Evolutionary conservation across 2,329 filamentous ascomycete species (phyloP), one percentile per base, ranked within the genome.

Genomic region (Grosmannia penicillata): DNA sequence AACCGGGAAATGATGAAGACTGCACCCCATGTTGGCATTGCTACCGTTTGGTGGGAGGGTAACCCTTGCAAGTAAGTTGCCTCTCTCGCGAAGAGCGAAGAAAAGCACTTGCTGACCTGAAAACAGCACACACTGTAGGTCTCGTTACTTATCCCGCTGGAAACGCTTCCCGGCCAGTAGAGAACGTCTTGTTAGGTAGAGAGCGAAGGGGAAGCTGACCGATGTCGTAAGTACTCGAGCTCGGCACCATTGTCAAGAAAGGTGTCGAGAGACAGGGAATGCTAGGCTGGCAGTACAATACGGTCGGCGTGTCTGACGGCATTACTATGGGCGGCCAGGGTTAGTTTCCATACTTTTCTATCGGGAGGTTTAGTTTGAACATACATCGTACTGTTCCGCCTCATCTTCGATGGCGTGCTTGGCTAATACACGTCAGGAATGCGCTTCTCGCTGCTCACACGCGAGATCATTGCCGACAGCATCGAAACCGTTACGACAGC

Each of bases 251-350:
- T 34, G 82, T 91, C 50, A 96, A 95, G 60, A 77, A 75, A 48
- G 72, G 82, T 1, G 70, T 95, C 2, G 66, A 81, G 49, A 82
- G 82, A 50, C 74, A 87, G 51, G 81, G 78, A 19, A 93, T 95
- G 83, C 68, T 96, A 19, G 87, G 75, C 31, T 96, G 86, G 86
- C 85, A 93, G 56, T 94, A 87, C 61, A 93, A 91, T 56, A 93
- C 86, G 15, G 73, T 94, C 45, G 85, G 87, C 36, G 65, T 95
- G 10, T 86, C 83, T 9, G 86, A 94, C 57, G 87, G 78, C 35
- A 94, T 95, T 52, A 93, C 89, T 4, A 95, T 95, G 87, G 87
- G 89, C 38, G 81, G 81, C 47, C 84, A 94, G 63, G 86, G 82
- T 83, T n/a, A n/a, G n/a, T n/a, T n/a, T n/a, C n/a, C n/a, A n/a